phyloP scores from a whole-genome alignment of 2,329 filamentous ascomycete genomes.

The Canariomyces notabilis region DNA sequence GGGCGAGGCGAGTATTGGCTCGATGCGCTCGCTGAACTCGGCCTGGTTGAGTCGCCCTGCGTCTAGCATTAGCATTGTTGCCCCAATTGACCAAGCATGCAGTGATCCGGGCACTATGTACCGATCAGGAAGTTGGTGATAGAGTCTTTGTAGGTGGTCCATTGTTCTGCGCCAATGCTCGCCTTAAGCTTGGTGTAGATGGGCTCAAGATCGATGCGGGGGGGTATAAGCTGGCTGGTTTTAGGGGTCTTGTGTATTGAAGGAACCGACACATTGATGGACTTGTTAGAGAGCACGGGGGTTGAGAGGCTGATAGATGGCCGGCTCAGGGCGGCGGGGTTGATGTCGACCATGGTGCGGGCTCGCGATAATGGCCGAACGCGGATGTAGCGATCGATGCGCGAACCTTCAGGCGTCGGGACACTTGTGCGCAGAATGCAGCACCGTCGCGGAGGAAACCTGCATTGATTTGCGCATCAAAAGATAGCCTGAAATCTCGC shows the following conservation, averaged over 20 bases:
- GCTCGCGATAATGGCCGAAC: slow-evolving; percentile 8
- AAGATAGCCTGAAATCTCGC: slow-evolving; percentile 34
- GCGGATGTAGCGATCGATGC: slow-evolving; percentile 6
- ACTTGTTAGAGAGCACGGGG: slow-evolving; percentile 53
- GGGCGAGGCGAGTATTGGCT: slow-evolving; percentile 53
- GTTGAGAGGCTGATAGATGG: slow-evolving; percentile 54
- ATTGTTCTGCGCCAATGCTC: slow-evolving; percentile 56
- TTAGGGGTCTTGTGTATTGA: slow-evolving; percentile 50
- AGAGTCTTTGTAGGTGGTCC: slow-evolving; percentile 59
- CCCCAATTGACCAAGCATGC: slow-evolving; percentile 2
- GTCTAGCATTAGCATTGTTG: slow-evolving; percentile 27
- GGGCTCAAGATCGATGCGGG: slow-evolving; percentile 63
- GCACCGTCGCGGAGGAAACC: slow-evolving; percentile 41
- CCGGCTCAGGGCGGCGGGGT: slow-evolving; percentile 63
- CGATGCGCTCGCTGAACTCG: slow-evolving; percentile 55
- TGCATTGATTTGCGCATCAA: slow-evolving; percentile 41
- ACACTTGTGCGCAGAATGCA: slow-evolving; percentile 44
- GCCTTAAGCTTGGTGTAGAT: slow-evolving; percentile 58
- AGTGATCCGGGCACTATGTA: slow-evolving; percentile 30
- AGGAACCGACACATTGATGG: slow-evolving; percentile 49
- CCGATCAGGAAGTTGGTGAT: slow-evolving; percentile 59
- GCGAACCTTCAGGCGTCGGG: slow-evolving; percentile 23
- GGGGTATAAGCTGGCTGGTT: slow-evolving; percentile 57
- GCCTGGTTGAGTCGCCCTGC: slow-evolving; percentile 58
- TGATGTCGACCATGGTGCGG: slow-evolving; percentile 60